These are phyloP conservation scores for Metschnikowia lunata DNA, from an alignment of 805 yeast species.

Conservation along the genomic window DNA sequence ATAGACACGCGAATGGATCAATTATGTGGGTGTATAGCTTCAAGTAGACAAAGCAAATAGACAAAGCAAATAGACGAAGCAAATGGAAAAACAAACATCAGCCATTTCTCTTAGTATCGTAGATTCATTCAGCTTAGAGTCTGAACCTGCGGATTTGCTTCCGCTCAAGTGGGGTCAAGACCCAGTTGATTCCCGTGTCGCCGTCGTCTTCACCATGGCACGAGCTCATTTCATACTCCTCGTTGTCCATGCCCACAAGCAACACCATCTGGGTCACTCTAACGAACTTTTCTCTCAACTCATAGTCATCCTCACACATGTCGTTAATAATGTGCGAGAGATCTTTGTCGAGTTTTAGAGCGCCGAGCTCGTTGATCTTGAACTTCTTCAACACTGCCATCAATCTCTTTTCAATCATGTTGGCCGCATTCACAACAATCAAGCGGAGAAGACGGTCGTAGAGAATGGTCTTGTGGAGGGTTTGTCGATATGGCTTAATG, in stretches of 20 bases:
- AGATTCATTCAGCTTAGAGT: constrained; percentile 26
- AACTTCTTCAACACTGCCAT: constrained; percentile 57
- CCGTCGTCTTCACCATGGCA: constrained; percentile 25
- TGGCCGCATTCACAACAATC: constrained; percentile 41
- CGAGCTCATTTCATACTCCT: constrained; percentile 39
- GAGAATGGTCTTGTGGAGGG: constrained; percentile 47
- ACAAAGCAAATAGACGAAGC: too few relatives aligned
- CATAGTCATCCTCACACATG: constrained; percentile 67
- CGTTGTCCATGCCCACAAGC: constrained; percentile 77
- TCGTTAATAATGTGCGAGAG: constrained; percentile 68
- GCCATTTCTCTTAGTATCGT: too few relatives aligned
- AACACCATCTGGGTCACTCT: constrained; percentile 81
- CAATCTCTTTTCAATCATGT: constrained; percentile 42
- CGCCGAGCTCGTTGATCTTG: constrained; percentile 73
- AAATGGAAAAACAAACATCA: too few relatives aligned
- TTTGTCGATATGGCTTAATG: constrained; percentile 60
- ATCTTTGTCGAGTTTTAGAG: constrained; percentile 79
- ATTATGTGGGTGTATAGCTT: too few relatives aligned
- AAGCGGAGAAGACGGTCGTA: constrained; percentile 46
- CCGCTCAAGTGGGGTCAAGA: constrained; percentile 72
- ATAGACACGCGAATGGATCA: too few relatives aligned
- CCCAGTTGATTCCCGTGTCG: constrained; percentile 52
- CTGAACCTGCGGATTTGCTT: constrained; percentile 56
- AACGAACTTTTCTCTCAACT: constrained; percentile 70
- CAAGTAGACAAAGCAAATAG: too few relatives aligned